These are phyloP conservation scores for Moesziomyces aphidis DNA, from an alignment of 1,284 basidiomycete species.

Conservation along the genomic window DNA sequence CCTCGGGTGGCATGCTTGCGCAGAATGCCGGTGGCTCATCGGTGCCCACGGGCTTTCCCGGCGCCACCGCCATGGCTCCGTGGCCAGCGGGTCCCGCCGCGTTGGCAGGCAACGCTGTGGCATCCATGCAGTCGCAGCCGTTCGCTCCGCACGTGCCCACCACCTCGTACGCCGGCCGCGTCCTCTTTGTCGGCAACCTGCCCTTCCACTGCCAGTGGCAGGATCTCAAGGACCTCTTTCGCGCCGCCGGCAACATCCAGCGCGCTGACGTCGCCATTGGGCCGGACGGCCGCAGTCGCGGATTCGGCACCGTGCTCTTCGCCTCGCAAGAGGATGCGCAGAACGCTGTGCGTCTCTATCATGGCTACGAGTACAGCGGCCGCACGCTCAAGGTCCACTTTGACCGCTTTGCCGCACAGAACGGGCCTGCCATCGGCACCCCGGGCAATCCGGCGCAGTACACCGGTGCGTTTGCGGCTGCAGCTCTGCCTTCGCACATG, in stretches of 20 bases:
- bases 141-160: slow-evolving; percentile 40
- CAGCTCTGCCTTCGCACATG: slow-evolving; percentile 56
- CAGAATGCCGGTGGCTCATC: slow-evolving; percentile 35
- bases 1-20: slow-evolving; percentile 11
- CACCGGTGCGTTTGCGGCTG: slow-evolving; percentile 62
- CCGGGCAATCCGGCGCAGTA: slow-evolving; percentile 65
- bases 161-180: slow-evolving; percentile 62
- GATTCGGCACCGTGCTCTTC: slow-evolving; percentile 92
- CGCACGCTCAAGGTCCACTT: slow-evolving; percentile 85
- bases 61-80: slow-evolving; percentile 43
- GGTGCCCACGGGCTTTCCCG: slow-evolving; percentile 49
- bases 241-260: slow-evolving; percentile 77
- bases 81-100: slow-evolving; percentile 40
- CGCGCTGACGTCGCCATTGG: slow-evolving; percentile 93
- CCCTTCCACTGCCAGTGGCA: slow-evolving; percentile 68
- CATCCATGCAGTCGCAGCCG: slow-evolving; percentile 45
- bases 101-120: slow-evolving; percentile 14
- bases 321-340: slow-evolving; percentile 91
- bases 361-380: slow-evolving; percentile 82
- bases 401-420: slow-evolving; percentile 70
- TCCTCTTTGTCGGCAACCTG: slow-evolving; percentile 65
- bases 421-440: slow-evolving; percentile 40
- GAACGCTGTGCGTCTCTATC: slow-evolving; percentile 76
- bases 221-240: slow-evolving; percentile 66
- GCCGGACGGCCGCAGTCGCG: slow-evolving; percentile 89